A percentile compares a stretch with the other conserved stretches of the same genome.
Evolutionary conservation across 2,329 filamentous ascomycete species (phyloP).

Genomic region (Trichophyton rubrum): DNA sequence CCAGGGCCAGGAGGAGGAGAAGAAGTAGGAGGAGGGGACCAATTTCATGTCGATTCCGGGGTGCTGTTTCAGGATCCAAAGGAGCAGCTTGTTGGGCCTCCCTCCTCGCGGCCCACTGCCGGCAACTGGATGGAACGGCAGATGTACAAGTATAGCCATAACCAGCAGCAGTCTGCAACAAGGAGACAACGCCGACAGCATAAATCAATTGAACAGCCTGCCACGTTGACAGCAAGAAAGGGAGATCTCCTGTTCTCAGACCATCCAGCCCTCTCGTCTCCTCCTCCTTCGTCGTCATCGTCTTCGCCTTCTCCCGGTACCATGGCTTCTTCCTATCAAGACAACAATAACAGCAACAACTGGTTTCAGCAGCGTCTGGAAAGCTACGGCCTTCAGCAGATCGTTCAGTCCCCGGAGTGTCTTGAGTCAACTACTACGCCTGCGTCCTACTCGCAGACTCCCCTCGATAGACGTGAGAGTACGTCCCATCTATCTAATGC

Average conservation of each 20-base stretch:
- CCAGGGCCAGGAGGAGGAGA: no score
- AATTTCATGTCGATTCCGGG: constrained; percentile 11
- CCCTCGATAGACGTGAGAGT: not conserved
- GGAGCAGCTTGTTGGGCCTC: constrained; percentile 9
- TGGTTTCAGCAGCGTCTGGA: constrained; percentile 41
- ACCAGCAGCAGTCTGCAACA: constrained; percentile 21
- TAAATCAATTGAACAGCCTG: constrained; percentile 29
- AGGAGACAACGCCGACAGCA: constrained; percentile 24
- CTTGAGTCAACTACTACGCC: constrained; percentile 3
- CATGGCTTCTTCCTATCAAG: constrained; percentile 31
- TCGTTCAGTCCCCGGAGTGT: constrained; percentile 8
- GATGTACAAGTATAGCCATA: constrained; percentile 22
- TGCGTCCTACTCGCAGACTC: not conserved
- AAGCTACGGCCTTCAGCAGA: constrained; percentile 37
- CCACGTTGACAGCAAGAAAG: constrained; percentile 26
- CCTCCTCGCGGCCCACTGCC: constrained; percentile 27
- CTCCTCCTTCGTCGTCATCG: not conserved
- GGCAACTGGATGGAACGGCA: constrained; percentile 14
- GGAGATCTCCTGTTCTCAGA: constrained; percentile 35
- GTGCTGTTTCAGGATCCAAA: constrained; percentile 16
- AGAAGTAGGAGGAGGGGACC: not conserved
- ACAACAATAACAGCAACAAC: constrained; percentile 14
- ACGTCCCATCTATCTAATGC: not conserved
- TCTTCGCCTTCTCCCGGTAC: constrained; percentile 30
- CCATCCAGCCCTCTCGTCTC: constrained; percentile 28